Evolutionary conservation across 208 protist genomes (phyloP).

Genomic region (Wallacemonas collosoma): DNA sequence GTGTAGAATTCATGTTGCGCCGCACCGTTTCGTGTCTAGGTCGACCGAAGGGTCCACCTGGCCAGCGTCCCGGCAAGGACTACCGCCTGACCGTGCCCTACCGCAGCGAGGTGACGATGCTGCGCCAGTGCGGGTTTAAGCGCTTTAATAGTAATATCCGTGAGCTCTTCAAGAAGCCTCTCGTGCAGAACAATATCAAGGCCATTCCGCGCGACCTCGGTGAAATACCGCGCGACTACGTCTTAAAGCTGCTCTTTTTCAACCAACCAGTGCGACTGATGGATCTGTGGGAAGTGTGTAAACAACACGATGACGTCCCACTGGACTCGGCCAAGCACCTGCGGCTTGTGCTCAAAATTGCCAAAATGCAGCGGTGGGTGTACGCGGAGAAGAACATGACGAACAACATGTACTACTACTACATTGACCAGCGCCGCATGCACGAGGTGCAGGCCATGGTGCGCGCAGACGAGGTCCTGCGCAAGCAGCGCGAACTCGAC

Average conservation of each 20-base stretch:
- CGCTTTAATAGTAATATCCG: conserved; percentile 85
- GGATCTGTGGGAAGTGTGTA: conserved; percentile 84
- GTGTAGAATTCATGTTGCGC: conserved; percentile 49
- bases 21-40: conserved; percentile 40
- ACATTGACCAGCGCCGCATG: conserved; percentile 79
- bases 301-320: conserved; percentile 86
- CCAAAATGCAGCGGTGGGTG: conserved; percentile 85
- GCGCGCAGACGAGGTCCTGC: conserved; percentile 54
- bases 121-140: conserved; percentile 46
- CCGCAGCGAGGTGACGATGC: conserved; percentile 85
- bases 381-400: conserved; percentile 92
- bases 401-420: conserved; percentile 90
- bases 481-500: conserved; percentile 53
- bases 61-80: conserved; percentile 73
- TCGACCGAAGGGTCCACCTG: conserved; percentile 80
- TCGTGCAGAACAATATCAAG: conserved; percentile 82
- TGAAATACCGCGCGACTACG: conserved; percentile 87
- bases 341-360: conserved; percentile 84
- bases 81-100: conserved; percentile 84
- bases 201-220: conserved; percentile 87
- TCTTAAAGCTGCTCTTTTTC: conserved; percentile 85
- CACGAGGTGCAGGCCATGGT: conserved; percentile 87
- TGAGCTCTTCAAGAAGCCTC: conserved; percentile 86
- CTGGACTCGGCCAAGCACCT: conserved; percentile 89
- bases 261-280: conserved; percentile 86